These are phyloP conservation scores for Colletotrichum tofieldiae DNA, from an alignment of 2,329 filamentous ascomycete genomes.

Conservation along the genomic window DNA sequence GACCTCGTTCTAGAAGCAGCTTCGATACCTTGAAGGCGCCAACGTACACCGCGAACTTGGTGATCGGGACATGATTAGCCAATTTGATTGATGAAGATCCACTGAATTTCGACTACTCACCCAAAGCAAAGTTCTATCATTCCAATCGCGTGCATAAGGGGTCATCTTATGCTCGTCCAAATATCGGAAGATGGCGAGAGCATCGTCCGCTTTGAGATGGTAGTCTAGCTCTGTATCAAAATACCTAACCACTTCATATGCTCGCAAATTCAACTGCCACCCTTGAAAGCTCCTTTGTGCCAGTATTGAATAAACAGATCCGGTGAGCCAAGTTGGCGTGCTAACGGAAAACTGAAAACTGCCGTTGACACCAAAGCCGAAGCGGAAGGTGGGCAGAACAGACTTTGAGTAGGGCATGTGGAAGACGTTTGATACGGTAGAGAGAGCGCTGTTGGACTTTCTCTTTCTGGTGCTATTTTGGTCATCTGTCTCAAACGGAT, in stretches of 20 bases:
- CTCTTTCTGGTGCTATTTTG: background rate
- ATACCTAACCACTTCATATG: background rate
- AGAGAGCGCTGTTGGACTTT: background rate
- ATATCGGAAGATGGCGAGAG: background rate
- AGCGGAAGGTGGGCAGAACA: background rate
- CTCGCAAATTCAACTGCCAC: slow-evolving; percentile 6
- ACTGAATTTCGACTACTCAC: rapidly evolving
- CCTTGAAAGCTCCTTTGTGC: slow-evolving; percentile 5
- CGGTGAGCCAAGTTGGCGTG: slow-evolving; percentile 13
- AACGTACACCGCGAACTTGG: rapidly evolving
- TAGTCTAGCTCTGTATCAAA: rapidly evolving
- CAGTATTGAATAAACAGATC: slow-evolving; percentile 21
- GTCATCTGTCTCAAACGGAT: background rate
- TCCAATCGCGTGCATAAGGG: background rate
- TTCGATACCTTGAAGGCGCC: background rate
- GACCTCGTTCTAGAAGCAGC: background rate
- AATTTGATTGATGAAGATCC: no score
- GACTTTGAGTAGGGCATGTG: background rate
- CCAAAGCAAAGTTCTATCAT: rapidly evolving
- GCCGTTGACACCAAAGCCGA: background rate
- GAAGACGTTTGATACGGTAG: background rate
- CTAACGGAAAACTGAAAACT: slow-evolving; percentile 2
- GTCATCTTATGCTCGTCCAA: background rate
- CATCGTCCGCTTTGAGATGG: background rate
- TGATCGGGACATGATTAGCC: background rate